phyloP scores from a whole-genome alignment of 495 filamentous ascomycete species.

The Eremomyces bilateralis region DNA sequence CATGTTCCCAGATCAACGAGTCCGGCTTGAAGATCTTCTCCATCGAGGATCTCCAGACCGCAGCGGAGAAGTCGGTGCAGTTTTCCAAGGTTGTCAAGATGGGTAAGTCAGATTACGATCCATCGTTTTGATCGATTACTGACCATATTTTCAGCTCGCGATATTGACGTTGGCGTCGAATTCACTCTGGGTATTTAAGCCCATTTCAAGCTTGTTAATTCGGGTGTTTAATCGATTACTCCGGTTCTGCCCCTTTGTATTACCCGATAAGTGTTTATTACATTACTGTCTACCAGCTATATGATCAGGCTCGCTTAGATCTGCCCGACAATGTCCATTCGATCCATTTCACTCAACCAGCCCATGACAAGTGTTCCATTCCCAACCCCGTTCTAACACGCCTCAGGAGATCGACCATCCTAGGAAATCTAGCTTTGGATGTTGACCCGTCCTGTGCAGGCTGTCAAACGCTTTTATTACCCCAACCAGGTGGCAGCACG shows the following conservation, averaged over 20 bases:
- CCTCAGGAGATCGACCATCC: too few species aligned
- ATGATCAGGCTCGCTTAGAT: too few species aligned
- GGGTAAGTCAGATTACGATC: constrained; percentile 30
- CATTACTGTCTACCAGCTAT: too few species aligned
- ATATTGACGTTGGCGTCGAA: constrained; percentile 95
- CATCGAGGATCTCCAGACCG: constrained; percentile 92
- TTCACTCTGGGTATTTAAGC: constrained; percentile 82
- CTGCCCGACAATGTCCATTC: too few species aligned
- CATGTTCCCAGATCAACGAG: constrained; percentile 51
- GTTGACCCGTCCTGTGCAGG: too few species aligned
- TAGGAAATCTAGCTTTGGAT: too few species aligned
- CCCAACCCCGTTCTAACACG: too few species aligned
- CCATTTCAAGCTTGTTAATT: not conserved
- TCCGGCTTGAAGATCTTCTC: constrained; percentile 98
- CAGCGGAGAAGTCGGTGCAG: constrained; percentile 95
- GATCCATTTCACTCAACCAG: too few species aligned
- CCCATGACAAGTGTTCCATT: too few species aligned
- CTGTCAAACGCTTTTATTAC: constrained; percentile 28
- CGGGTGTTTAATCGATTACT: too few species aligned
- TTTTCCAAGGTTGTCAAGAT: constrained; percentile 98
- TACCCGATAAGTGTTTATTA: too few species aligned
- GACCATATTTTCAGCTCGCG: constrained; percentile 43
- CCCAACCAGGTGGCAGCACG: constrained; percentile 38
- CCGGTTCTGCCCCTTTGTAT: too few species aligned
- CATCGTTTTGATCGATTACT: constrained; percentile 5